phyloP scores from a whole-genome alignment of 345 rosid species.

The Hibiscus trionum region DNA sequence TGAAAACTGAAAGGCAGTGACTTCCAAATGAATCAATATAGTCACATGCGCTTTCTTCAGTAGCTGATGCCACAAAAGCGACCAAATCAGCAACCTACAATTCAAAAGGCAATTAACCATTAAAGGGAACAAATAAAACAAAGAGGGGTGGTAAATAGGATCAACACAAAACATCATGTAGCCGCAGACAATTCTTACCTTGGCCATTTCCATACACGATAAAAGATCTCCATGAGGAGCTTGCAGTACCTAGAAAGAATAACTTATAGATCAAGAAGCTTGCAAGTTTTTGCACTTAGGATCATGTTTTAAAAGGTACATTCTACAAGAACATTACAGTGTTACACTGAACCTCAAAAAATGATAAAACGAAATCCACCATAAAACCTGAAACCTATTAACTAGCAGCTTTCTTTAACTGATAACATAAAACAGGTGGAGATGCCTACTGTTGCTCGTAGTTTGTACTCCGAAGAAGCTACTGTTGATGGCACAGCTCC shows the following conservation, averaged over 20 bases:
- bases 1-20: constrained; percentile 77
- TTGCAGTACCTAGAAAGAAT: constrained; percentile 45
- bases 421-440: neutral
- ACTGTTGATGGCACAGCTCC: constrained; percentile 41
- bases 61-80: constrained; percentile 85
- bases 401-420: neutral
- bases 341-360: neutral
- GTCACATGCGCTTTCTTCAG: constrained; percentile 41
- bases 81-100: constrained; percentile 87
- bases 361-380: neutral
- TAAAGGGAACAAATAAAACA: neutral
- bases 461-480: constrained; percentile 58
- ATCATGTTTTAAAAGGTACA: neutral
- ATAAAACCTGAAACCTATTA: neutral
- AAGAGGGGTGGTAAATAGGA: neutral
- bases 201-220: constrained; percentile 89
- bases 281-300: neutral
- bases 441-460: constrained; percentile 59
- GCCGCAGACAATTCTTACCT: constrained; percentile 34
- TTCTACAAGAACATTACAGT: neutral
- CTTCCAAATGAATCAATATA: constrained; percentile 76
- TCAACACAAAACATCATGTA: neutral
- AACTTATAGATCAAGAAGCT: constrained; percentile 8
- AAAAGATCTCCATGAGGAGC: constrained; percentile 81
- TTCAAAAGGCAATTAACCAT: constrained; percentile 8